phyloP scores from a whole-genome alignment of 306 rosid species.

The Medicago arabica region DNA sequence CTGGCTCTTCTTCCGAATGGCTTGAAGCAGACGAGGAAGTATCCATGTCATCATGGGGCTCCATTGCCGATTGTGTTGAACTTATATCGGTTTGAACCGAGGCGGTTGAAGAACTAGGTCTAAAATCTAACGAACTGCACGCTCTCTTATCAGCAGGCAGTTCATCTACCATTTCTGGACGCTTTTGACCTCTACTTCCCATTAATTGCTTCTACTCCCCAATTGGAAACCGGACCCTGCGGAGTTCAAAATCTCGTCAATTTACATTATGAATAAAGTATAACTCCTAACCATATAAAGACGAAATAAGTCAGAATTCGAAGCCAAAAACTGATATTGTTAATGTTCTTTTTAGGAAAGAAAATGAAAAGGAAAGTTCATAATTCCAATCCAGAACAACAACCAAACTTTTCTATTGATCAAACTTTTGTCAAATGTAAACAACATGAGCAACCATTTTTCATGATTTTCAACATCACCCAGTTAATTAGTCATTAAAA shows the following conservation, averaged over 20 bases:
- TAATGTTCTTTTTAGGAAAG: neutral
- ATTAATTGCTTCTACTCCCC: constrained; percentile 51
- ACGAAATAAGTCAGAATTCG: constrained; percentile 13
- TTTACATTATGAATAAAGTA: constrained; percentile 34
- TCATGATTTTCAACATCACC: constrained; percentile 38
- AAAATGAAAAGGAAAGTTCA: constrained; percentile 26
- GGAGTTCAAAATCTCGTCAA: constrained; percentile 42
- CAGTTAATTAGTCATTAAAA: constrained; percentile 25
- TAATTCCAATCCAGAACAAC: constrained; percentile 44
- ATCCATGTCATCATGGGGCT: constrained; percentile 84
- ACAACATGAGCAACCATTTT: constrained; percentile 17
- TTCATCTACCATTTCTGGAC: constrained; percentile 76
- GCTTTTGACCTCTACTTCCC: constrained; percentile 95
- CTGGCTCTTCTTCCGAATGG: constrained; percentile 82
- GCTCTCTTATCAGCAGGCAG: constrained; percentile 93
- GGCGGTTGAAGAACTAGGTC: constrained; percentile 82
- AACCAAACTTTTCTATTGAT: constrained; percentile 12
- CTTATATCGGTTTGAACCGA: constrained; percentile 64
- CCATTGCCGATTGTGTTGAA: constrained; percentile 53
- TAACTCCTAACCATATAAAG: constrained; percentile 16
- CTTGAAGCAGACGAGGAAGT: constrained; percentile 90
- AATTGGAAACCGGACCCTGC: constrained; percentile 48
- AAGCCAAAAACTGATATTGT: neutral
- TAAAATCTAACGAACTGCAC: constrained; percentile 84
- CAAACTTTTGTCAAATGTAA: constrained; percentile 23